A percentile compares a stretch with the other conserved stretches of the same genome.
phyloP scores from a whole-genome alignment of 257 asterid species.

The Haberlea rhodopensis region DNA sequence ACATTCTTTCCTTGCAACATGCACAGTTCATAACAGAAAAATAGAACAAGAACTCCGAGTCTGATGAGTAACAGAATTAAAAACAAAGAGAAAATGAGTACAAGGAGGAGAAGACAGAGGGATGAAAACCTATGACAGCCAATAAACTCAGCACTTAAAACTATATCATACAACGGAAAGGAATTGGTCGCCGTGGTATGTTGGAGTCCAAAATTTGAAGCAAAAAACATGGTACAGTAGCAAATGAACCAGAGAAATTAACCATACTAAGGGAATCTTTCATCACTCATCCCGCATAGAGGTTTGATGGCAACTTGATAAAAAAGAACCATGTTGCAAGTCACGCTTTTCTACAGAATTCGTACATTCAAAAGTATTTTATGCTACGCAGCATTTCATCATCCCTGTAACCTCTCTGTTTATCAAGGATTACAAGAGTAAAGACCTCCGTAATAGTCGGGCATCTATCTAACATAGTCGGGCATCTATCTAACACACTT shows the following conservation, averaged over 20 bases:
- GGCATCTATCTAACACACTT: too few relatives aligned
- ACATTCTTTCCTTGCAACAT: too few relatives aligned
- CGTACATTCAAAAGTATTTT: too few relatives aligned
- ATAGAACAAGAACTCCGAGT: too few relatives aligned
- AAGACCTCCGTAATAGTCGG: background rate
- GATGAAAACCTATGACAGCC: background rate
- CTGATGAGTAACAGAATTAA: too few relatives aligned
- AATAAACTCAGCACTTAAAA: background rate
- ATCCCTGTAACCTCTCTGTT: constrained; percentile 9
- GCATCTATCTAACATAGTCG: background rate
- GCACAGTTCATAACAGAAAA: too few relatives aligned
- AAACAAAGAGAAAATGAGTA: background rate
- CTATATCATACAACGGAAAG: background rate
- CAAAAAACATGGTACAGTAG: background rate
- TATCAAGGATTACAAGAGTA: background rate
- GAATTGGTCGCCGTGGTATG: background rate
- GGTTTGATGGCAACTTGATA: background rate
- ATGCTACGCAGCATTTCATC: background rate
- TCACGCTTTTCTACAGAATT: too few relatives aligned
- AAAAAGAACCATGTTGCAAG: background rate
- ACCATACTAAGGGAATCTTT: too few relatives aligned
- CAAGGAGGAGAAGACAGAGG: too few relatives aligned
- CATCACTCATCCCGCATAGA: too few relatives aligned
- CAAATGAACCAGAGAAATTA: too few relatives aligned
- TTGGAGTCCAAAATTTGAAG: constrained; percentile 9